Evolutionary conservation across 2,329 filamentous ascomycete species (phyloP).

Genomic region (Gremmenia infestans): DNA sequence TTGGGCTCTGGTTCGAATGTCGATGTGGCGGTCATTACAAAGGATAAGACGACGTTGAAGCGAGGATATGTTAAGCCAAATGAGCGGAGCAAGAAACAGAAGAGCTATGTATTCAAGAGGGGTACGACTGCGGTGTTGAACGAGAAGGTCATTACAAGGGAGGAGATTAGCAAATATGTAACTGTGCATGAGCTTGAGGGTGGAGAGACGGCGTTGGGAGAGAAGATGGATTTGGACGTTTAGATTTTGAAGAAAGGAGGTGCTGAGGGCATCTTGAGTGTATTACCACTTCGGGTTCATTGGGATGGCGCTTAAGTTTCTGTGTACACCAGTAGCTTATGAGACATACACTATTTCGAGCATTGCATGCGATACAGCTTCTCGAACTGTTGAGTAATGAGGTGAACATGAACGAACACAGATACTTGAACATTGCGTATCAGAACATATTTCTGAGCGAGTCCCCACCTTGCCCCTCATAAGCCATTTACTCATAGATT

Average conservation of each 20-base stretch:
- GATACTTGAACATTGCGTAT: background rate
- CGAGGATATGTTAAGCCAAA: slow-evolving; percentile 93
- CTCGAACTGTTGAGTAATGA: background rate
- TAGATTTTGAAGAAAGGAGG: slow-evolving; percentile 31
- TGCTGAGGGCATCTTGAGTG: slow-evolving; percentile 3
- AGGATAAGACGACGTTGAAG: slow-evolving; percentile 89
- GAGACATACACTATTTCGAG: background rate
- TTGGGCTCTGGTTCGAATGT: slow-evolving; percentile 95
- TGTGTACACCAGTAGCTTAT: slow-evolving; percentile 5
- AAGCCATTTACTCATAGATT: background rate
- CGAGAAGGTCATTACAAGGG: slow-evolving; percentile 91
- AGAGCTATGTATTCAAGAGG: slow-evolving; percentile 84
- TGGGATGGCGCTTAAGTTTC: slow-evolving; percentile 9
- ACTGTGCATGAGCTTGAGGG: slow-evolving; percentile 74
- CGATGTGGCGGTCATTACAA: slow-evolving; percentile 91
- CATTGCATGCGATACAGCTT: background rate
- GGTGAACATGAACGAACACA: background rate
- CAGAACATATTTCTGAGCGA: background rate
- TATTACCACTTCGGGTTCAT: slow-evolving; percentile 6
- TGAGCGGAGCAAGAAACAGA: slow-evolving; percentile 81
- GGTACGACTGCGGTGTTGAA: slow-evolving; percentile 96
- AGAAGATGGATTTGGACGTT: slow-evolving; percentile 65
- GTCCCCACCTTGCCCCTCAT: background rate
- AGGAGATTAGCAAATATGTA: slow-evolving; percentile 90
- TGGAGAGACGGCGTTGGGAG: slow-evolving; percentile 51